phyloP scores from a whole-genome alignment of 2,329 filamentous ascomycete genomes.

The Grosmannia serpens region DNA sequence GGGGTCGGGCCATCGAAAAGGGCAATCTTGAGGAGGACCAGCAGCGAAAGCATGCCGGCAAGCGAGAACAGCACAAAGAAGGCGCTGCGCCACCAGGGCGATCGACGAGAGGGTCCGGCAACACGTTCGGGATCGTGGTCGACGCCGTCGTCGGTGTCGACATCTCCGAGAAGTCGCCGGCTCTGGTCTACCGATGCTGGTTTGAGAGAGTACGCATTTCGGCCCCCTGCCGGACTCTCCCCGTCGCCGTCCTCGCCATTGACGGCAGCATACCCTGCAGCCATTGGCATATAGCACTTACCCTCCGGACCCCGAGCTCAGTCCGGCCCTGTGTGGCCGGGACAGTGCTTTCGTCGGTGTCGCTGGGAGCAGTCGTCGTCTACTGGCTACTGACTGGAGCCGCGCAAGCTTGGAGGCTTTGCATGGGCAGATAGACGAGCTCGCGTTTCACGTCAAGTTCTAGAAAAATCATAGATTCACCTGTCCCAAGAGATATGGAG shows the following conservation, averaged over 20 bases:
- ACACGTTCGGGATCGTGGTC: not conserved
- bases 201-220: not conserved
- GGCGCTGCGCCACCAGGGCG: not conserved
- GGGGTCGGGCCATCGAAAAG: conserved; percentile 1
- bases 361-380: not conserved
- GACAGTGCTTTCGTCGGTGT: not conserved
- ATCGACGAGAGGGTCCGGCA: not conserved
- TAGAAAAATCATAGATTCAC: not conserved
- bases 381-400: not conserved
- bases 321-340: no score
- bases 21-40: conserved; percentile 11
- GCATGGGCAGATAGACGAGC: not conserved
- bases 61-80: conserved; percentile 1
- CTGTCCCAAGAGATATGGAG: not conserved
- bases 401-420: not conserved
- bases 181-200: not conserved
- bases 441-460: not conserved
- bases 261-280: not conserved
- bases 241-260: not conserved
- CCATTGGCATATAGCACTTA: not conserved
- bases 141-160: not conserved
- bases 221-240: not conserved
- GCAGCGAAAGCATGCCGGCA: conserved; percentile 5
- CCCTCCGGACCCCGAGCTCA: no score
- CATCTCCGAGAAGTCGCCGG: not conserved